A percentile compares a stretch with the other conserved stretches of the same genome.
phyloP scores from a whole-genome alignment of 306 rosid genomes.

The Pterocarpus santalinus region DNA sequence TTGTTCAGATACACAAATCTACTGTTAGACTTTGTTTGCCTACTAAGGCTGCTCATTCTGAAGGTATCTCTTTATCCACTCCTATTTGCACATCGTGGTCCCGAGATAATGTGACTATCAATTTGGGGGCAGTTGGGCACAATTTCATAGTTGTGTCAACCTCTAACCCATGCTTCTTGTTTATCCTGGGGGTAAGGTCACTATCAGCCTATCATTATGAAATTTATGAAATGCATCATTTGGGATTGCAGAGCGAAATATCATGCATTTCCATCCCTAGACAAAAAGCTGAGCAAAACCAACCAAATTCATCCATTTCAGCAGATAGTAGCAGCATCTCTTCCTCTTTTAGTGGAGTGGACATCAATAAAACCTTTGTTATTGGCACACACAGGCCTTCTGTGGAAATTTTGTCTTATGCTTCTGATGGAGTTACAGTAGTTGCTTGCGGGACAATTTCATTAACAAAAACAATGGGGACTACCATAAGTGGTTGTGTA shows the following conservation, averaged over 20 bases:
- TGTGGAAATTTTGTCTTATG: conserved; percentile 74
- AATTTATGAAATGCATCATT: conserved; percentile 82
- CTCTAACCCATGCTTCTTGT: conserved; percentile 85
- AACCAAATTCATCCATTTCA: conserved; percentile 49
- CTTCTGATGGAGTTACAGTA: conserved; percentile 59
- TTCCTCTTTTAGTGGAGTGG: conserved; percentile 62
- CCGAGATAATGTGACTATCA: conserved; percentile 73
- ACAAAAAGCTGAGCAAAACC: conserved; percentile 52
- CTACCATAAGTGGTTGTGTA: conserved; percentile 84
- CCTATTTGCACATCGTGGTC: conserved; percentile 88
- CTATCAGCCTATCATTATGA: conserved; percentile 66
- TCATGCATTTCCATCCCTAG: conserved; percentile 93
- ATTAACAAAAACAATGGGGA: conserved; percentile 70
- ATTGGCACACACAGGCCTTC: conserved; percentile 96
- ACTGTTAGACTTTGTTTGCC: conserved; percentile 92
- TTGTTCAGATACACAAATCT: conserved; percentile 83
- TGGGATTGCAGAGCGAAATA: conserved; percentile 79
- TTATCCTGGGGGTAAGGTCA: conserved; percentile 81
- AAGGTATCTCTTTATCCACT: conserved; percentile 74
- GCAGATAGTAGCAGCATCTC: conserved; percentile 49
- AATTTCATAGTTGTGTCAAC: conserved; percentile 88
- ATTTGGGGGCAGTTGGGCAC: conserved; percentile 95
- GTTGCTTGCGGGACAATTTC: conserved; percentile 84
- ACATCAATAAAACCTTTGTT: conserved; percentile 67
- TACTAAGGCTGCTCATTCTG: conserved; percentile 78